A percentile compares a stretch with the other conserved stretches of the same genome.
Conservation (phyloP, 129 eudicot genomes). For the Erigeron canadensis region DNA sequence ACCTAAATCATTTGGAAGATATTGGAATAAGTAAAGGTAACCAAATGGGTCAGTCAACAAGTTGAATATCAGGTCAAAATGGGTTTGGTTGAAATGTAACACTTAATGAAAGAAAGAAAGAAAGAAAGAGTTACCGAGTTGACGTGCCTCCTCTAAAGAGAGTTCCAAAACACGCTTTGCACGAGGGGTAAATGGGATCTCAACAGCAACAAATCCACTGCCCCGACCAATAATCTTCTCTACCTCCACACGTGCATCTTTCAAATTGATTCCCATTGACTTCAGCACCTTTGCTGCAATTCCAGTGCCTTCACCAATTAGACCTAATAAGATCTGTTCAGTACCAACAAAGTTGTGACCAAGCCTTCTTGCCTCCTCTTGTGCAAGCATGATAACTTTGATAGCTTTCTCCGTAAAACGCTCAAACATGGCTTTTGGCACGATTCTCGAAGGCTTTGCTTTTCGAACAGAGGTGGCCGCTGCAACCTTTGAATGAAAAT, state of each 20-base stretch:
- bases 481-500: conserved; percentile 65
- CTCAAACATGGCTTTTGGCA: conserved; percentile 83
- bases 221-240: conserved; percentile 93
- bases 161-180: conserved; percentile 88
- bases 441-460: conserved; percentile 47
- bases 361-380: conserved; percentile 87
- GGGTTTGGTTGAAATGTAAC: no score
- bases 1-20: conserved; percentile 40
- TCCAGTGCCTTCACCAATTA: conserved; percentile 92
- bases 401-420: conserved; percentile 90
- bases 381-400: conserved; percentile 94
- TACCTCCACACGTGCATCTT: conserved; percentile 90
- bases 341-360: conserved; percentile 91
- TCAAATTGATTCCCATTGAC: conserved; percentile 90
- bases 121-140: conserved; percentile 59
- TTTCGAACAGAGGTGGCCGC: conserved; percentile 43
- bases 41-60: no score
- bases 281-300: conserved; percentile 91
- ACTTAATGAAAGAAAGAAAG: neutral
- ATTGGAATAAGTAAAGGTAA: no score
- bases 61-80: no score
- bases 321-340: conserved; percentile 78
- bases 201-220: conserved; percentile 90
- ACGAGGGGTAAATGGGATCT: conserved; percentile 91
- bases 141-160: conserved; percentile 90